Conservation (phyloP, 768 basidiomycete species). For the Cystobasidium onofrii region DNA sequence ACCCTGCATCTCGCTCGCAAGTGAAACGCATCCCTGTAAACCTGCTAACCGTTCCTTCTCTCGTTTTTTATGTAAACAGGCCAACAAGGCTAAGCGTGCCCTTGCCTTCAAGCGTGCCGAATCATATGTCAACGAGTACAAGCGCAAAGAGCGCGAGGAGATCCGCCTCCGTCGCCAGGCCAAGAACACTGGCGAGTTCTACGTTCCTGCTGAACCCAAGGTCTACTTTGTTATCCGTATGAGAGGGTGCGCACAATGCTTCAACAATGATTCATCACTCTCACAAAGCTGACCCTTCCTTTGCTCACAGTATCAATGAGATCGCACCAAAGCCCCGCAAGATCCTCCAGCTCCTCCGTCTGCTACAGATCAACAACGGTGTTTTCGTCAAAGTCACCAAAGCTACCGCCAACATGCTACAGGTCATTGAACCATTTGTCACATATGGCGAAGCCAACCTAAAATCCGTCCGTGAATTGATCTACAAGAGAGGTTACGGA, state of each 20-base stretch:
- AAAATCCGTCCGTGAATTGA: conserved; percentile 72
- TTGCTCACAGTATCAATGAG: conserved; percentile 78
- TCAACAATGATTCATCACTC: neutral
- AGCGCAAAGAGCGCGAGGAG: conserved; percentile 86
- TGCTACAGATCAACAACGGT: conserved; percentile 99
- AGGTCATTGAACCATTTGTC: conserved; percentile 91
- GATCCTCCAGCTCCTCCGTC: conserved; percentile 94
- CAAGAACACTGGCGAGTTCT: conserved; percentile 85
- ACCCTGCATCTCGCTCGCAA: neutral
- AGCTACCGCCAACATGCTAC: conserved; percentile 96
- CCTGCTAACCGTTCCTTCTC: neutral
- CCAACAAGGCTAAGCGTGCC: conserved; percentile 80
- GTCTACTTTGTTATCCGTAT: conserved; percentile 97
- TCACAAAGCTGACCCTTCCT: neutral
- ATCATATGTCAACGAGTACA: conserved; percentile 94
- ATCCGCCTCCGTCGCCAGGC: conserved; percentile 89
- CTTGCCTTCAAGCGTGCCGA: conserved; percentile 99
- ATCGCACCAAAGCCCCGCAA: conserved; percentile 99
- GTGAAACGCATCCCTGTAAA: neutral
- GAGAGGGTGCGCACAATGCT: conserved; percentile 63
- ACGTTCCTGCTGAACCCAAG: conserved; percentile 92
- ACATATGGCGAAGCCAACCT: conserved; percentile 63
- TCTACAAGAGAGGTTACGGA: conserved; percentile 99
- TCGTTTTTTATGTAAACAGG: conserved; percentile 50
- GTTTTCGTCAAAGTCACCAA: conserved; percentile 95